Base-by-base conservation (phyloP, 495 filamentous ascomycete genomes). In the Hyaloscypha hepaticicola region DNA sequence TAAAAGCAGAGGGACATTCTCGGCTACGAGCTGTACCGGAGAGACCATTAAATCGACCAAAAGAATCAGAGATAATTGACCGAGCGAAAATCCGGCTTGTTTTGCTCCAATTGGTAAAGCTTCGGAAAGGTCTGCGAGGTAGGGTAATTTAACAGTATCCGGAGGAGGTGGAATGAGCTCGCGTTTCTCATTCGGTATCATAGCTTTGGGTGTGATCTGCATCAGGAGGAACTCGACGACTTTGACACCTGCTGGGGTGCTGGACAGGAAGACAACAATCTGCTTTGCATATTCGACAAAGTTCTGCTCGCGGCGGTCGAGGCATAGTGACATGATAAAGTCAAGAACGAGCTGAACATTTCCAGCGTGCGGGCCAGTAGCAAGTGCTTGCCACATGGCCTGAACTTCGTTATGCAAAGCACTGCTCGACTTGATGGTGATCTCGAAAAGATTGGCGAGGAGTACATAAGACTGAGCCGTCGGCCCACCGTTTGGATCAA, bases 211-310 rank as follows among this genome's bases (percentile, higher is more conserved):
- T 5, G 83, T 88, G 49, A 98, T 92, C 65, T 96, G 91, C 76
- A 93, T 80, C 50, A 98, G 76, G 58, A 99, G 83, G 66, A 97
- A 96, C 69, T 99, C 96, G 21, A 99, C 88, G 24, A 99, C 92
- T 71, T 95, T 96, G 34, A 89, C 87, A 12, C 93, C 93, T 22
- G 91, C 94, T 45, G 90, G 91, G 0, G 95, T 97, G 70, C 90
- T 92, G 2, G 95, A 93, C 4, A 99, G 76, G 72, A 97, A 96
- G 0, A 98, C 95, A 25, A 98, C 92, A 34, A 99, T 91, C 76
- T 99, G 95, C 77, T 98, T 98, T 3, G 95, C 92, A 72, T 91
- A 97, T 66, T 96, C 91, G 51, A 99, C 93, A 77, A 97, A 97
- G 66, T 96, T 97, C 66, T 98, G 96, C 69, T 99, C 95, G 58